These are phyloP conservation scores for Huntiella omanensis DNA, from an alignment of 2,329 filamentous ascomycete species.

Conservation along the genomic window DNA sequence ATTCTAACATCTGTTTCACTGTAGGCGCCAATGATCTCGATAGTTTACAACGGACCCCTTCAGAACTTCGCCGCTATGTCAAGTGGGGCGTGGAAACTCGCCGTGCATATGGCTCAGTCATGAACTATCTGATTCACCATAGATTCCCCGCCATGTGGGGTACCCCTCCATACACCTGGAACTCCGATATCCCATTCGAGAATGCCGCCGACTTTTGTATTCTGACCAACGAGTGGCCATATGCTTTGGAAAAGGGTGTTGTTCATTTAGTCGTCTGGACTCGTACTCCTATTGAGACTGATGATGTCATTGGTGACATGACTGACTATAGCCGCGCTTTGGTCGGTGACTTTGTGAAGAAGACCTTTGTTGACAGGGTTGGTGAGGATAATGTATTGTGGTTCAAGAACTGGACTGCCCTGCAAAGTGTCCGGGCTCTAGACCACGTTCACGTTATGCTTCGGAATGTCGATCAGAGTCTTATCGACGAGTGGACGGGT, in stretches of 20 bases:
- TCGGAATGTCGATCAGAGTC: conserved; percentile 30
- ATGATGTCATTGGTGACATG: conserved; percentile 51
- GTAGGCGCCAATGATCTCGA: conserved; percentile 43
- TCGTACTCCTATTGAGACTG: conserved; percentile 60
- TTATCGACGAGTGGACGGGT: conserved; percentile 33
- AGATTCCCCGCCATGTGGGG: conserved; percentile 52
- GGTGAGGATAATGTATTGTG: conserved; percentile 44
- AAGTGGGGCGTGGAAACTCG: conserved; percentile 55
- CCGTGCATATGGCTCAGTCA: conserved; percentile 58
- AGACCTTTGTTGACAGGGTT: conserved; percentile 45
- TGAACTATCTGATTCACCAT: conserved; percentile 56
- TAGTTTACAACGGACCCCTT: conserved; percentile 60
- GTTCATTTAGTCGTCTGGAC: conserved; percentile 87
- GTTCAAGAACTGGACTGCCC: conserved; percentile 86
- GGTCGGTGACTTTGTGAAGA: conserved; percentile 51
- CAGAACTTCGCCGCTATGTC: conserved; percentile 62
- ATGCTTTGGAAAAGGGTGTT: conserved; percentile 47
- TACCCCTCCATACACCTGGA: conserved; percentile 32
- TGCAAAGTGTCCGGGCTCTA: conserved; percentile 73
- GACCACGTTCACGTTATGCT: conserved; percentile 78
- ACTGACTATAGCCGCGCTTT: conserved; percentile 43
- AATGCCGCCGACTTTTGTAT: conserved; percentile 45
- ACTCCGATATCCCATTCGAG: conserved; percentile 31
- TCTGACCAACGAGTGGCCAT: conserved; percentile 85
- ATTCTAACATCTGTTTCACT: neutral